These are phyloP conservation scores for Globisporangium recalcitrans DNA, from an alignment of 352 stramenopile species.

Conservation along the genomic window DNA sequence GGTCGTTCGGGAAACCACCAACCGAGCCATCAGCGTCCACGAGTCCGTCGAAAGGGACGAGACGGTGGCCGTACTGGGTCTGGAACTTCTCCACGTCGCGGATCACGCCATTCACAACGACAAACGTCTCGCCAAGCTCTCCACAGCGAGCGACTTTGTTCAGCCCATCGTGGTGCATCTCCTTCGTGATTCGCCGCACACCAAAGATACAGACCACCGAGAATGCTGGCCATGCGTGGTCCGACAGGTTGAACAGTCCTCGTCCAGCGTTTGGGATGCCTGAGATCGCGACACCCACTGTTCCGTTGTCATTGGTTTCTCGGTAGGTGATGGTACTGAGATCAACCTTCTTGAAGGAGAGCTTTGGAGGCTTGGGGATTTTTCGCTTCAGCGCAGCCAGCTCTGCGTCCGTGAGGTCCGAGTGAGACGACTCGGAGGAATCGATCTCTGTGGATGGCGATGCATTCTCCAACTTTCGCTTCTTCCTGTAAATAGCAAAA, in stretches of 20 bases:
- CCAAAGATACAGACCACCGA: conserved; percentile 88
- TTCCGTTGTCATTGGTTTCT: conserved; percentile 85
- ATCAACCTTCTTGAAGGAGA: conserved; percentile 83
- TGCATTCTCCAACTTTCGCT: conserved; percentile 57
- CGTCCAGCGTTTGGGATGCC: conserved; percentile 79
- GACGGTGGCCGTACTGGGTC: conserved; percentile 81
- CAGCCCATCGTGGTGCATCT: conserved; percentile 82
- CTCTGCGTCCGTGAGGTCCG: conserved; percentile 76
- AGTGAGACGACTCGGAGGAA: conserved; percentile 52
- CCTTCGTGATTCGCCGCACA: conserved; percentile 79
- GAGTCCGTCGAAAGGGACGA: conserved; percentile 75
- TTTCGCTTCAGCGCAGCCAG: conserved; percentile 70
- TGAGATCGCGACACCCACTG: conserved; percentile 75
- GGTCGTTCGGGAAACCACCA: conserved; percentile 82
- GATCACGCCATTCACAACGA: conserved; percentile 82
- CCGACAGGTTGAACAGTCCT: conserved; percentile 79
- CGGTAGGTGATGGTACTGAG: conserved; percentile 79
- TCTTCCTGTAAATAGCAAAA: conserved; percentile 47
- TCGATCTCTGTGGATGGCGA: conserved; percentile 64
- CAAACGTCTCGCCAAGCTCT: conserved; percentile 83
- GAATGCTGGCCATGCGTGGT: conserved; percentile 78
- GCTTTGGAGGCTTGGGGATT: conserved; percentile 79
- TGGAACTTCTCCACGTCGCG: conserved; percentile 87
- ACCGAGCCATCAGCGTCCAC: conserved; percentile 82
- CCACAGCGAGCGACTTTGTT: conserved; percentile 85